Evolutionary conservation across 2,329 filamentous ascomycete species (phyloP).

Genomic region (Colletotrichum orbiculare): DNA sequence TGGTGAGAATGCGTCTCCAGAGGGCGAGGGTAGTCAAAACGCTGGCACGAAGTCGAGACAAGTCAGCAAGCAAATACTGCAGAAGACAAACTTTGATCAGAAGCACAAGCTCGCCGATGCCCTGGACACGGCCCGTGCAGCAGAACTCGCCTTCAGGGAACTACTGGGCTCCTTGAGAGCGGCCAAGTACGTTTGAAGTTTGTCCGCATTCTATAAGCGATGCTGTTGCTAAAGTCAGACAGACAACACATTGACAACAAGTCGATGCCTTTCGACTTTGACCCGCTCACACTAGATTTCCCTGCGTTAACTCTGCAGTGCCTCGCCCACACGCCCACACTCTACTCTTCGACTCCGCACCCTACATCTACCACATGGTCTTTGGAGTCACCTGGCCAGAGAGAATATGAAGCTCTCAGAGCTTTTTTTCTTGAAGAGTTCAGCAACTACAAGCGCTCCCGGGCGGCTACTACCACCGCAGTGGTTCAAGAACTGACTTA

Average conservation of each 20-base stretch:
- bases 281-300: slow-evolving; percentile 86
- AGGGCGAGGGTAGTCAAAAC: slow-evolving; percentile 47
- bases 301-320: slow-evolving; percentile 85
- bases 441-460: slow-evolving; percentile 69
- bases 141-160: slow-evolving; percentile 87
- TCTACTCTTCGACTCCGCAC: slow-evolving; percentile 85
- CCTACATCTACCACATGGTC: slow-evolving; percentile 85
- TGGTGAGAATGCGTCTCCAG: slow-evolving; percentile 33
- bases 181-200: slow-evolving; percentile 72
- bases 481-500: slow-evolving; percentile 63
- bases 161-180: slow-evolving; percentile 83
- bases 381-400: slow-evolving; percentile 76
- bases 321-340: slow-evolving; percentile 81
- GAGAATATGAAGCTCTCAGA: slow-evolving; percentile 79
- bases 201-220: not conserved
- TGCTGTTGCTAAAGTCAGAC: slow-evolving; percentile 25
- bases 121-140: slow-evolving; percentile 81
- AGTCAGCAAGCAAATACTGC: slow-evolving; percentile 62
- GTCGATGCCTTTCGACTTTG: slow-evolving; percentile 78
- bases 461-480: slow-evolving; percentile 61
- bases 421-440: slow-evolving; percentile 76
- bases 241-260: slow-evolving; percentile 67
- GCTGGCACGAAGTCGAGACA: slow-evolving; percentile 51
- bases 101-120: slow-evolving; percentile 75
- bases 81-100: slow-evolving; percentile 72